These are phyloP conservation scores for Colletotrichum acutatum DNA, from an alignment of 2,329 filamentous ascomycete genomes.

Conservation along the genomic window DNA sequence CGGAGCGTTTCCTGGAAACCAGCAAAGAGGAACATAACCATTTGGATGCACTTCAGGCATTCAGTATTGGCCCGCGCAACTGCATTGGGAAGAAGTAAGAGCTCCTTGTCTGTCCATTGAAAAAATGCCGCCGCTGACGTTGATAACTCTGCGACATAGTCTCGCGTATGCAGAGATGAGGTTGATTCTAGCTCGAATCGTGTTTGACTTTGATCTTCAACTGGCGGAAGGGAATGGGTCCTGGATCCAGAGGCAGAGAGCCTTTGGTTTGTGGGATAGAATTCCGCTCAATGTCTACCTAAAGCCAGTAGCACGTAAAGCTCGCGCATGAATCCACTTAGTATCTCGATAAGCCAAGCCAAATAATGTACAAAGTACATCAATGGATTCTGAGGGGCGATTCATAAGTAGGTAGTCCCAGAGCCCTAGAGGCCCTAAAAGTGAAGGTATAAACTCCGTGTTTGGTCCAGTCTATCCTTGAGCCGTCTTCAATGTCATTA, in stretches of 20 bases:
- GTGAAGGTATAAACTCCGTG: background rate
- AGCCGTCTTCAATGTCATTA: background rate
- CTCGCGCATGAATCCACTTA: background rate
- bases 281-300: background rate
- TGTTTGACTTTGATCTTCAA: conserved; percentile 10
- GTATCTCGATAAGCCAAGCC: background rate
- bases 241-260: background rate
- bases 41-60: conserved; percentile 1
- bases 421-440: background rate
- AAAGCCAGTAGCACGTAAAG: background rate
- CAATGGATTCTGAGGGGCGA: background rate
- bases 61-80: conserved; percentile 26
- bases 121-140: conserved; percentile 41
- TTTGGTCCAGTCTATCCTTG: background rate
- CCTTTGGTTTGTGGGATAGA: background rate
- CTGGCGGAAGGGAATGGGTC: background rate
- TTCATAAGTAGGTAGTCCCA: background rate
- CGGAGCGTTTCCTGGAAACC: conserved; percentile 11
- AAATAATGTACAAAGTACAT: background rate
- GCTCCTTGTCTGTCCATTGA: conserved; percentile 45
- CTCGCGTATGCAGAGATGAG: conserved; percentile 29
- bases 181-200: conserved; percentile 13
- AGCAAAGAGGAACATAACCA: background rate
- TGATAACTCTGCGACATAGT: background rate
- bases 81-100: conserved; percentile 35